Evolutionary conservation across 2,329 filamentous ascomycete genomes (phyloP).

Genomic region (Fusarium lyarnte): DNA sequence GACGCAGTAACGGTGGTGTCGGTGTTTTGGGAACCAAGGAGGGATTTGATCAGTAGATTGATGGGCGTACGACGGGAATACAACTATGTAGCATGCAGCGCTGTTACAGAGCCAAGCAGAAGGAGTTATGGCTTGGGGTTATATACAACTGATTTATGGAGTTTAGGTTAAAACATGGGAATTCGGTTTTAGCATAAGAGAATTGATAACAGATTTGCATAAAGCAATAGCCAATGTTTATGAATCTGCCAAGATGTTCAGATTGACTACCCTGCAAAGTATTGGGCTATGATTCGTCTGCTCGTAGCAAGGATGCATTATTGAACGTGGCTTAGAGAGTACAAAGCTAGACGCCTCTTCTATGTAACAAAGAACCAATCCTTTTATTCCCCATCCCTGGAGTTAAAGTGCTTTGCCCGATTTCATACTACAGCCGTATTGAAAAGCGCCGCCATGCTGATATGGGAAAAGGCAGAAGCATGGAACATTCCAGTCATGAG

Average conservation of each 20-base stretch:
- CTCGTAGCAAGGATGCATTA: background rate
- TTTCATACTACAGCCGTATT: background rate
- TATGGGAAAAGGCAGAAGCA: background rate
- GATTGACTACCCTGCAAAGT: background rate
- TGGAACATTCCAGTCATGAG: conserved; percentile 39
- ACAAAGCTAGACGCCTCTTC: background rate
- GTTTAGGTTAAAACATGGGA: conserved; percentile 40
- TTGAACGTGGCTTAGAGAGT: background rate
- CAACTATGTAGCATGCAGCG: conserved; percentile 18
- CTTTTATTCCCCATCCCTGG: background rate
- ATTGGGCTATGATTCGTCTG: background rate
- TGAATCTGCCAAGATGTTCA: background rate
- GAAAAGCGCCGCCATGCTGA: background rate
- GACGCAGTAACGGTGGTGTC: conserved; percentile 56
- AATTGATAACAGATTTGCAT: background rate
- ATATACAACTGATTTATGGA: conserved; percentile 31
- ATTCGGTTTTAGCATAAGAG: conserved; percentile 19
- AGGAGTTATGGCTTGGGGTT: conserved; percentile 28
- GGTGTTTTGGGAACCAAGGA: conserved; percentile 62
- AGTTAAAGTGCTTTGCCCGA: conserved; percentile 13
- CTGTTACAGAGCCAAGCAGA: conserved; percentile 22
- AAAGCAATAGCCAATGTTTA: background rate
- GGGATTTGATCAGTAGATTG: conserved; percentile 44
- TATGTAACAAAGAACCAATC: background rate
- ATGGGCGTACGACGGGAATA: background rate